Percentiles rank a stretch among this genome's conserved stretches.
Conservation (phyloP, 306 rosid species). For the Herpetospermum pedunculosum region DNA sequence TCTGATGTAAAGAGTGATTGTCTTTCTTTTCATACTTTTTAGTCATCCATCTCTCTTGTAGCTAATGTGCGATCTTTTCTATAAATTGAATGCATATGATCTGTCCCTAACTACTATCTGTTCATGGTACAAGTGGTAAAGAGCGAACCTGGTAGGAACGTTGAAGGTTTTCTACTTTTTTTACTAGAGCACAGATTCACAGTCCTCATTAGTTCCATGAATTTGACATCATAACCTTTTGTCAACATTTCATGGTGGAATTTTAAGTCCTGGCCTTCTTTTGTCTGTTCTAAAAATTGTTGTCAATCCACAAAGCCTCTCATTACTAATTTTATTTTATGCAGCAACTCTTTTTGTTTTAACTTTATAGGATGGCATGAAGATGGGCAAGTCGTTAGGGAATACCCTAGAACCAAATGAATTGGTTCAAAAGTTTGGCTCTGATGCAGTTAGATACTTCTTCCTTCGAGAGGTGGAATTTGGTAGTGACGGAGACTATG, state of each 20-base stretch:
- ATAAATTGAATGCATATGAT: background rate
- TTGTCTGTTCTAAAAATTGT: background rate
- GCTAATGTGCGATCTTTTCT: background rate
- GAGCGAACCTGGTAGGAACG: background rate
- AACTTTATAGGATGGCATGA: conserved; percentile 91
- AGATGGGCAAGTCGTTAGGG: conserved; percentile 95
- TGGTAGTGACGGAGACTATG: conserved; percentile 89
- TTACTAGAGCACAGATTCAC: background rate
- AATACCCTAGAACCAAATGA: conserved; percentile 96
- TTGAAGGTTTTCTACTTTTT: background rate
- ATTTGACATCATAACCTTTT: background rate
- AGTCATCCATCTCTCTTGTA: background rate
- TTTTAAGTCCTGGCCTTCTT: background rate
- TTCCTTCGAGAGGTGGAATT: conserved; percentile 91
- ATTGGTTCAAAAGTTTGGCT: conserved; percentile 67
- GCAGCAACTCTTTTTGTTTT: conserved; percentile 61
- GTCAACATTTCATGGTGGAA: background rate
- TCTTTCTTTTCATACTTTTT: background rate
- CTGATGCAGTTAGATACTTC: conserved; percentile 93
- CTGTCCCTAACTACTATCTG: background rate
- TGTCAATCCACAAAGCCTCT: background rate
- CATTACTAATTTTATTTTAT: conserved; percentile 23
- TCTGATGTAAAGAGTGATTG: background rate
- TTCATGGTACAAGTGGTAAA: background rate
- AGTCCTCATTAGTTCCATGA: background rate